These are phyloP conservation scores for Ensete ventricosum DNA, from an alignment of 176 grass and related monocot genomes.

Conservation along the genomic window DNA sequence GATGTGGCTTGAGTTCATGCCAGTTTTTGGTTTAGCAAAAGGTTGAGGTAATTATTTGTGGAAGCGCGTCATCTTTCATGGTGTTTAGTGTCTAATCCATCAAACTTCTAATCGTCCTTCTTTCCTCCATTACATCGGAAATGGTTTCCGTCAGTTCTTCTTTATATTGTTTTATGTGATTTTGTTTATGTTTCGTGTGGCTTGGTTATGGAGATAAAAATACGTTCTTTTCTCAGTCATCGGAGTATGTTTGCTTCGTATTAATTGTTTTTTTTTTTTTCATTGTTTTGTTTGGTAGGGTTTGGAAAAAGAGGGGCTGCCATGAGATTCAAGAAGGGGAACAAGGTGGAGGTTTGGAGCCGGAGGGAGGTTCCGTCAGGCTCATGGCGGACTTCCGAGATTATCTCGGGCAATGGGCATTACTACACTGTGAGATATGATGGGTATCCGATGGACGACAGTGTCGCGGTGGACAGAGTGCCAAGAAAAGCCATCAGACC, in stretches of 20 bases:
- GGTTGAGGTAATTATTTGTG: too few species aligned
- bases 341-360: slow-evolving; percentile 57
- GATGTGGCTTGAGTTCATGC: too few species aligned
- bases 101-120: too few species aligned
- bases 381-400: slow-evolving; percentile 53
- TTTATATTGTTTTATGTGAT: neutral
- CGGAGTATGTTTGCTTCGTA: neutral
- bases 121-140: too few species aligned
- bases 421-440: slow-evolving; percentile 48
- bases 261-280: neutral
- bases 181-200: neutral
- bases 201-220: too few species aligned
- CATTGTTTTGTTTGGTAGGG: neutral
- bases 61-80: too few species aligned
- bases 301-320: neutral
- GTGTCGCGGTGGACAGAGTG: slow-evolving; percentile 38
- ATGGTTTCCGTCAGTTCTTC: neutral
- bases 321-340: slow-evolving; percentile 60
- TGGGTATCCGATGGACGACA: neutral
- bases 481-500: slow-evolving; percentile 57
- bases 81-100: too few species aligned
- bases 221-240: too few species aligned
- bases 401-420: slow-evolving; percentile 70
- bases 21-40: too few species aligned
- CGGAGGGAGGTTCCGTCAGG: slow-evolving; percentile 34